Evolutionary conservation across 176 grass and related monocot species (phyloP).

Genomic region (Oryza glaberrima): DNA sequence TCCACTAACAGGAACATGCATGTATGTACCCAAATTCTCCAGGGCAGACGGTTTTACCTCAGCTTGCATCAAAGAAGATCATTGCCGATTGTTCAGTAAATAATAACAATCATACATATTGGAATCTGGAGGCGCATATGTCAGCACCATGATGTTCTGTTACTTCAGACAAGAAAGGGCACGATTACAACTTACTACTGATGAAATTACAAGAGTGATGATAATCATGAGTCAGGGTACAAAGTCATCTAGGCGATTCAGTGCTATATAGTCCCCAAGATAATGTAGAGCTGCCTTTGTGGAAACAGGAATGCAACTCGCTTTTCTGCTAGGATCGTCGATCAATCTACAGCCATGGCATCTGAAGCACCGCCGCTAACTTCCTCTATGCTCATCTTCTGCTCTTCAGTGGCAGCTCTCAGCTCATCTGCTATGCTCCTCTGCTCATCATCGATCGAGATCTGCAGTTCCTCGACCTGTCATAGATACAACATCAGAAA

Average conservation of each 20-base stretch:
- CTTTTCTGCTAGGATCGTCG: neutral
- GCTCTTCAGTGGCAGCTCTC: slow-evolving; percentile 48
- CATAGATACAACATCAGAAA: slow-evolving; percentile 3
- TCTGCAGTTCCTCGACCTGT: slow-evolving; percentile 89
- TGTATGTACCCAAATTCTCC: neutral
- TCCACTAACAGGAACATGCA: neutral
- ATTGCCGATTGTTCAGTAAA: neutral
- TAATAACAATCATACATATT: neutral
- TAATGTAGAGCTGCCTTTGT: neutral
- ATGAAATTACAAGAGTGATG: slow-evolving; percentile 20
- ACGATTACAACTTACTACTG: neutral
- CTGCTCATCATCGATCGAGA: slow-evolving; percentile 79
- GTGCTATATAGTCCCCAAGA: neutral
- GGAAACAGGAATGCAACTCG: neutral
- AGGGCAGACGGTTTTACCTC: neutral
- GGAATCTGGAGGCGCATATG: neutral
- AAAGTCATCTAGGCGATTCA: neutral
- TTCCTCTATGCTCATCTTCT: slow-evolving; percentile 71
- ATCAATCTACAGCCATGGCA: slow-evolving; percentile 81
- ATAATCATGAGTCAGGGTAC: neutral
- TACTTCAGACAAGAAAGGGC: neutral
- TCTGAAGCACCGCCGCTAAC: slow-evolving; percentile 70
- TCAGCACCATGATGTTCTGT: slow-evolving; percentile 21
- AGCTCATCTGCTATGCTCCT: slow-evolving; percentile 74
- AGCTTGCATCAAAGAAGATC: neutral